phyloP scores from a whole-genome alignment of 805 yeast genomes.

The Tetrapisispora iriomotensis region DNA sequence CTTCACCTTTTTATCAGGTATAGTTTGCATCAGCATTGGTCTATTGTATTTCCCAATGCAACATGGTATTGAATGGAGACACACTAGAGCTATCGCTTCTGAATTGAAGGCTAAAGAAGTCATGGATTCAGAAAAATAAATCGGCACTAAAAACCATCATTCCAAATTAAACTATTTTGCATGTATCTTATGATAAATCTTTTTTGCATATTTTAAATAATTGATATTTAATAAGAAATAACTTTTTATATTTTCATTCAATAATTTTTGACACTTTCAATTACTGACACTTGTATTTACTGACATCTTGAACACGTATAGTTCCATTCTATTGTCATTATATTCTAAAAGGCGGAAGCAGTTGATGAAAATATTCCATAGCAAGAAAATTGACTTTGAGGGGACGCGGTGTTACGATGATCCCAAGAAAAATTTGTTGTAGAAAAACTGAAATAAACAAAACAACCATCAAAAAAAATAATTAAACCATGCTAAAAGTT shows the following conservation, averaged over 20 bases:
- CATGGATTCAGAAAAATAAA: background rate
- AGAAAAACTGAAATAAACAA: too few relatives aligned
- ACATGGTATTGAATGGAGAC: constrained; percentile 31
- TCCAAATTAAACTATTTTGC: background rate
- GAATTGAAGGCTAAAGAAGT: constrained; percentile 7
- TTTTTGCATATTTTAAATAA: background rate
- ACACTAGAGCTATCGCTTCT: constrained; percentile 14
- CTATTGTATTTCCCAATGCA: constrained; percentile 29
- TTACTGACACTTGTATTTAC: too few relatives aligned
- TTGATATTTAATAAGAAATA: background rate
- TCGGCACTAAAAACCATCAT: background rate
- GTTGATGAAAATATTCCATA: too few relatives aligned
- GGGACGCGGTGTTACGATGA: background rate
- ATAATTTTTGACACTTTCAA: too few relatives aligned
- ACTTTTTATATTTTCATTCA: too few relatives aligned
- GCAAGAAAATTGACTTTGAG: background rate
- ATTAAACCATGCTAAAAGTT: too few relatives aligned
- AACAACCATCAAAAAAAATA: too few relatives aligned
- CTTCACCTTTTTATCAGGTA: constrained; percentile 54
- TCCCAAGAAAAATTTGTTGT: background rate
- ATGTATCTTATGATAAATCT: too few relatives aligned
- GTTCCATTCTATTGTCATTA: too few relatives aligned
- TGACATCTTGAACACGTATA: too few relatives aligned
- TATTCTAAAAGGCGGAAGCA: too few relatives aligned
- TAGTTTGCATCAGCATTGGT: constrained; percentile 29